Evolutionary conservation across 192 early-diverging fungal species (phyloP), one percentile per base, ranked within the genome.

Genomic region (Diversispora eburnea): DNA sequence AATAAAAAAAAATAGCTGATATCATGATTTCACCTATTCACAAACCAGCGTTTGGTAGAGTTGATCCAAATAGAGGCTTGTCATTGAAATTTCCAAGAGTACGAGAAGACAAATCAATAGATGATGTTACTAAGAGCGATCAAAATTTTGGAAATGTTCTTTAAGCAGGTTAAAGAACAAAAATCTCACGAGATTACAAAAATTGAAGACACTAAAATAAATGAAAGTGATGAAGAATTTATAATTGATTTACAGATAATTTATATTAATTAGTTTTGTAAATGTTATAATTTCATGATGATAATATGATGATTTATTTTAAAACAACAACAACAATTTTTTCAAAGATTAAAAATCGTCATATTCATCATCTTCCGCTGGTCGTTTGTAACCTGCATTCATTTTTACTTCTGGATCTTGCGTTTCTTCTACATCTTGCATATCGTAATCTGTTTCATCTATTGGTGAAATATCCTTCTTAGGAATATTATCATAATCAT

Each of bases 71-170:
- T 69, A 93, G 91, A 80, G 93, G 93, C 5, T 87, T 96, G 60
- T 93, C 91, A 67, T 79, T 96, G 60, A 87, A 93, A 41, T 95
- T 95, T 78, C 94, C 94, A 65, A 85, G 93, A n/a, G 77, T 93
- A 13, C 83, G 94, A 12, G 93, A 94, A 47, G 94, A 96, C 81
- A 96, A 96, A 80, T 73, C 70, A 4, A 83, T 91, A 5, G 90
- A 92, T 67, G 86, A 93, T 76, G 93, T 92, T 47, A 96, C 94
- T 45, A 88, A 80, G 25, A 85, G 88, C 48, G 76, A 85, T 46
- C 92, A 93, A 84, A 84, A 86, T 90, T 15, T 70, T 43, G 48
- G 76, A 77, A 64, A 73, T 77, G 71, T 77, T 59, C 47, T 39
- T 17, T 22, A 72, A 72, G 33, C 76, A 77, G 67, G 52, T 61